phyloP scores from a whole-genome alignment of 2,329 filamentous ascomycete species.

The Colletotrichum falcatum region DNA sequence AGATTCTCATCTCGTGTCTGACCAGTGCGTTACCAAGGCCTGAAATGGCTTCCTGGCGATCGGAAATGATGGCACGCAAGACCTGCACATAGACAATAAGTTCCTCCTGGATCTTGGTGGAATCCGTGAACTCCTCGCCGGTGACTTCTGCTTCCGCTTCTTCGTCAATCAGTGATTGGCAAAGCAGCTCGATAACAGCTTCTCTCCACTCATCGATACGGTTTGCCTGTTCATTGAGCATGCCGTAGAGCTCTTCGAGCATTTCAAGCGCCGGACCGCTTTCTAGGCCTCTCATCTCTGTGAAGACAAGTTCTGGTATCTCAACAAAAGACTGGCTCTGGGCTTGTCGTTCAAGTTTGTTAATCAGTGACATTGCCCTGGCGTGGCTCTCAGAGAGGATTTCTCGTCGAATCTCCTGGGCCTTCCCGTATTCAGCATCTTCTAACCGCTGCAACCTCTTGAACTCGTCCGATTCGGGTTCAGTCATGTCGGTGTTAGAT shows the following conservation, averaged over 20 bases:
- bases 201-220: slow-evolving; percentile 81
- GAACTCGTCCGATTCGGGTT: slow-evolving; percentile 76
- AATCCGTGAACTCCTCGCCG: slow-evolving; percentile 90
- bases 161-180: slow-evolving; percentile 84
- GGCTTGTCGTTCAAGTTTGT: slow-evolving; percentile 66
- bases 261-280: slow-evolving; percentile 73
- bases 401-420: slow-evolving; percentile 82
- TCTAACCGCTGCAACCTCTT: slow-evolving; percentile 76
- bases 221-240: slow-evolving; percentile 78
- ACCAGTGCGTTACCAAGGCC: slow-evolving; percentile 82
- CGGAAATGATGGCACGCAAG: slow-evolving; percentile 79
- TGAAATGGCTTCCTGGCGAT: slow-evolving; percentile 81
- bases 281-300: slow-evolving; percentile 76
- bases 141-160: slow-evolving; percentile 79
- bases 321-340: slow-evolving; percentile 67
- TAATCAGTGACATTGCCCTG: slow-evolving; percentile 75
- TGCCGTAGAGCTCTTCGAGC: slow-evolving; percentile 72
- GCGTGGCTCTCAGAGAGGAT: slow-evolving; percentile 72
- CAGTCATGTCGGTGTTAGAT: slow-evolving; percentile 72
- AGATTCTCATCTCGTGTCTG: slow-evolving; percentile 76
- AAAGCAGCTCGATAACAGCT: slow-evolving; percentile 76
- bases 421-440: slow-evolving; percentile 78
- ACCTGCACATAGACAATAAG: slow-evolving; percentile 88
- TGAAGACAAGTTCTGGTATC: slow-evolving; percentile 68
- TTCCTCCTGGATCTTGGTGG: slow-evolving; percentile 88